Evolutionary conservation across 2,329 filamentous ascomycete species (phyloP).

Genomic region (Alternaria sp.): DNA sequence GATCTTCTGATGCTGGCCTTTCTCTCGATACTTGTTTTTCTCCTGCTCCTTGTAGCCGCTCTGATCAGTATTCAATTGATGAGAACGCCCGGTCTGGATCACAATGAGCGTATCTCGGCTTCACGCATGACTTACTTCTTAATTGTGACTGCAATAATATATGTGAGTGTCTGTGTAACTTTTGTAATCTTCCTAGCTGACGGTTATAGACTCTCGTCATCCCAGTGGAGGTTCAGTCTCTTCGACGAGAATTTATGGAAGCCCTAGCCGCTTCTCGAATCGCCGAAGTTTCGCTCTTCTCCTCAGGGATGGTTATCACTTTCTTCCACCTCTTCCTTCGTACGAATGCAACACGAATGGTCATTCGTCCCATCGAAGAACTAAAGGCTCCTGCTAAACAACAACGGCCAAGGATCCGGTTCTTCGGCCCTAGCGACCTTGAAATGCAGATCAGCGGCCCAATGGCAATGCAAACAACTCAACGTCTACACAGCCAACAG

Average conservation of each 20-base stretch:
- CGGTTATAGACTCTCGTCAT: conserved; percentile 62
- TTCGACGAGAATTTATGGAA: conserved; percentile 53
- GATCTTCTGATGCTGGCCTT: conserved; percentile 66
- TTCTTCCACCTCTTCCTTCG: conserved; percentile 73
- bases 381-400: conserved; percentile 51
- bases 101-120: conserved; percentile 68
- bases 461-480: conserved; percentile 44
- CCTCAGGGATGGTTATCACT: conserved; percentile 71
- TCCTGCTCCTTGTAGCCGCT: conserved; percentile 61
- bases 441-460: conserved; percentile 55
- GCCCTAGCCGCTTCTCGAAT: conserved; percentile 67
- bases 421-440: conserved; percentile 56
- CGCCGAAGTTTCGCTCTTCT: conserved; percentile 70
- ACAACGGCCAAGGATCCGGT: conserved; percentile 59
- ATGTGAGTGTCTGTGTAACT: conserved; percentile 57
- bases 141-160: conserved; percentile 63
- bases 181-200: conserved; percentile 10
- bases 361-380: conserved; percentile 61
- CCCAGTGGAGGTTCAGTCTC: conserved; percentile 68
- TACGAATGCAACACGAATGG: conserved; percentile 67
- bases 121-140: conserved; percentile 76
- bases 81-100: conserved; percentile 63
- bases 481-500: conserved; percentile 47
- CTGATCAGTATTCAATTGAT: conserved; percentile 67
- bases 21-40: conserved; percentile 60